Base-by-base conservation (phyloP, 2,329 filamentous ascomycete genomes). In the Hypoxylon sp. region DNA sequence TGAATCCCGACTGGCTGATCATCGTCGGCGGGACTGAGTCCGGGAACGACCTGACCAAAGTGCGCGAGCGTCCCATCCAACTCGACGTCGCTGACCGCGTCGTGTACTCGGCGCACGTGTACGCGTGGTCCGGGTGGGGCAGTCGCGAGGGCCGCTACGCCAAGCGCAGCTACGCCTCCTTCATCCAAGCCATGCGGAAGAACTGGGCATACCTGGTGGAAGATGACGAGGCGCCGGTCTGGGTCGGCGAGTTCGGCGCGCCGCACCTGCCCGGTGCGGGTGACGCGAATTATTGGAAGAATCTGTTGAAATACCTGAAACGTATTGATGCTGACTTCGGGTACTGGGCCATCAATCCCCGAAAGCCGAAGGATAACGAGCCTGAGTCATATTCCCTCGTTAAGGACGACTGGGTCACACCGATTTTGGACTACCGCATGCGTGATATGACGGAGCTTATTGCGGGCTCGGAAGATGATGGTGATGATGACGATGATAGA, bases 61-160 rank as follows among this genome's bases (percentile, higher is more conserved):
- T 84, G 2, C 79, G 79, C 2, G 74, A 77, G 14, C 84, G 89
- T 13, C 89, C 89, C 1, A 80, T 92, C n/a, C 77, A 79, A 50
- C 84, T 91, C 49, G 84, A 86, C 63, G 76, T 88, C 5, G 78
- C 83, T 5, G 76, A 87, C 72, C 82, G 84, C 23, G 82, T 91
- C 25, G 89, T 92, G 32, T 92, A 91, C 80, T 90, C 88, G 65
- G 85, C 88, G 1, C 90, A 92, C 76, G 89, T 91, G 21, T 91
- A 92, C 76, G 82, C 83, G 32, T 92, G 90, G 90, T 91, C 88
- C 14, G 90, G 90, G 60, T 92, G 90, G 90, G 89, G 89, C 38
- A 87, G 84, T 71, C 75, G 82, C 67, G 85, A 83, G 30, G 87
- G 88, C 2, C 85, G 88, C 3, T 92, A 89, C 76, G 82, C 86